Evolutionary conservation across 805 yeast genomes (phyloP).

Genomic region (Myxozyma vanderwaltii): DNA sequence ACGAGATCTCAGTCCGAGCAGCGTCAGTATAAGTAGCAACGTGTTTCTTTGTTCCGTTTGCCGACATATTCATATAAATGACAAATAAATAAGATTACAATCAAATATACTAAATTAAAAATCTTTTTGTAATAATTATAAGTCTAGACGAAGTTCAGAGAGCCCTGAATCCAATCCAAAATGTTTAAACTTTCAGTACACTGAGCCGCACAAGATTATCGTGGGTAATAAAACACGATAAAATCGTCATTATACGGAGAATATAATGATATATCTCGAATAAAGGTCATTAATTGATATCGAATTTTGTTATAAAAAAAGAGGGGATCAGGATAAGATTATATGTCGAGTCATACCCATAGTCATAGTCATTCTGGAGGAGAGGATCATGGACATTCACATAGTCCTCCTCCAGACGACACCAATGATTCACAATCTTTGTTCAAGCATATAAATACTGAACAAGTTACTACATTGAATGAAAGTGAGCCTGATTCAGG

Average conservation of each 20-base stretch:
- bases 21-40: constrained; percentile 68
- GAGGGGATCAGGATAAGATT: constrained; percentile 8
- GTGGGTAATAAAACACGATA: too few relatives aligned
- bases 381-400: constrained; percentile 42
- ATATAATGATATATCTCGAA: too few relatives aligned
- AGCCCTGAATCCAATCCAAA: too few relatives aligned
- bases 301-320: neutral
- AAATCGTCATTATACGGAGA: neutral
- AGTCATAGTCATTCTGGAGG: constrained; percentile 1
- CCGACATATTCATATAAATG: constrained; percentile 2
- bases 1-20: constrained; percentile 62
- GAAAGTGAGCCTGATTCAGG: constrained; percentile 56
- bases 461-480: constrained; percentile 65
- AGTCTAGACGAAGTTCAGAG: too few relatives aligned
- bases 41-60: constrained; percentile 53
- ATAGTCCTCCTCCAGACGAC: constrained; percentile 64
- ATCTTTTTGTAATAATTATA: too few relatives aligned
- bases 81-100: neutral
- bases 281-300: too few relatives aligned
- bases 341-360: constrained; percentile 36
- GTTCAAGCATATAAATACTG: constrained; percentile 58
- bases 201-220: too few relatives aligned
- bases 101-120: neutral
- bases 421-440: constrained; percentile 64
- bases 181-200: too few relatives aligned